Base-by-base conservation (phyloP, 495 filamentous ascomycete species). In the Aspergillus ostianus region DNA sequence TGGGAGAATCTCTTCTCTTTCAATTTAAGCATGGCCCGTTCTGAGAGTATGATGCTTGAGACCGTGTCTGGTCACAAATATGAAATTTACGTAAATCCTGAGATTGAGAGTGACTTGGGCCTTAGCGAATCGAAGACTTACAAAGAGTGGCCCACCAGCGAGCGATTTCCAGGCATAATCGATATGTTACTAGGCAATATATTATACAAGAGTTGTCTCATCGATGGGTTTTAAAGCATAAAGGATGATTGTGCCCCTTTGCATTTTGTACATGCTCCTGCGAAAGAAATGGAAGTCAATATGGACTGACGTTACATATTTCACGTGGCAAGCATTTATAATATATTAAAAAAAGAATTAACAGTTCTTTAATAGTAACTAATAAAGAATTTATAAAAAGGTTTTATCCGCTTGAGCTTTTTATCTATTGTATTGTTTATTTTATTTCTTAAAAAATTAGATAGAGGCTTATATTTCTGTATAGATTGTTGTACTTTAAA, bases 141-240 rank as follows among this genome's bases (percentile, higher is more conserved):
- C 8, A 52, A 26, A 30, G 6, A 52, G 46, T 58, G 57, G 57
- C 49, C 50, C 23, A 54, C 57, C 2, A 41, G 19, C 10, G 36
- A 59, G 18, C 30, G 21, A 36, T 36, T 59, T 48, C 57, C 49
- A 13, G 57, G 54, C 21, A 59, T 36, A 12, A 54, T n/a, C 15
- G 15, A 54, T 53, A n/a, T 53, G 2, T 53, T 53, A 12, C 17
- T 59, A 27, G 50, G 51, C 20, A 51, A 59, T 53, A 48, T 59
- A 2, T 54, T 59, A 26, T 32, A 47, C 18, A 53, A 32, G 23
- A 32, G 55, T n/a, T 57, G 55, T 45, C 55, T 57, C 12, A 49
- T 10, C 1, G 55, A 57, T 57, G 55, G 47, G 6, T 57, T 49
- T 57, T 10, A 23, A 7, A 48, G 55, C n/a, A 57, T 57, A 46